phyloP scores from a whole-genome alignment of 805 yeast genomes.

The Saturnispora sekii region DNA sequence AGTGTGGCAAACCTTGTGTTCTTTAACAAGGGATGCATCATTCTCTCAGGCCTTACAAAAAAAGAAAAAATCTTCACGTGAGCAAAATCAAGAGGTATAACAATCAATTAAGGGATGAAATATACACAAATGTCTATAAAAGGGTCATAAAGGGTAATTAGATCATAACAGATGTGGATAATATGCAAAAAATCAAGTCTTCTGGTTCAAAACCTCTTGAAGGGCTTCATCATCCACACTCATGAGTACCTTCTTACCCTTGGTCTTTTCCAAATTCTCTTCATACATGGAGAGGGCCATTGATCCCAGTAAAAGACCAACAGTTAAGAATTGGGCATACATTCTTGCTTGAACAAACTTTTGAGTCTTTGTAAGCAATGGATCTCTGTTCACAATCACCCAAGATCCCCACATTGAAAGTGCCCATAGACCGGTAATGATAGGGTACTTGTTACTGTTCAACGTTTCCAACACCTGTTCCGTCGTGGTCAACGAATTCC shows the following conservation, averaged over 20 bases:
- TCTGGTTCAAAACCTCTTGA: conserved; percentile 12
- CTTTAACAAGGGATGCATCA: conserved; percentile 7
- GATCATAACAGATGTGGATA: not conserved
- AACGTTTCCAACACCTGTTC: conserved; percentile 43
- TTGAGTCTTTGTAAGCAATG: conserved; percentile 64
- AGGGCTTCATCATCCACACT: conserved; percentile 10
- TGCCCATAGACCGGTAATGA: conserved; percentile 70
- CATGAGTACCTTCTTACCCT: conserved; percentile 7
- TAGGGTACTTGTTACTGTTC: conserved; percentile 50
- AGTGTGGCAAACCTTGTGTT: conserved; percentile 6
- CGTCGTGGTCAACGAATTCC: conserved; percentile 38
- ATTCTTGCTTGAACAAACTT: conserved; percentile 83
- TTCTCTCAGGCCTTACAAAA: not conserved
- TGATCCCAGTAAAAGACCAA: conserved; percentile 57
- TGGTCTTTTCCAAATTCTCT: conserved; percentile 29
- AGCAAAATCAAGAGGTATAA: too few relatives aligned
- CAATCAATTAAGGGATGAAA: too few relatives aligned
- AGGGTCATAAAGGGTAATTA: not conserved
- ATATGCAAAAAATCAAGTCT: conserved; percentile 1
- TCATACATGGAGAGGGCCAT: conserved; percentile 59
- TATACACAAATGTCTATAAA: too few relatives aligned
- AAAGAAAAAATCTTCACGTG: not conserved
- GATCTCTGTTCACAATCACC: conserved; percentile 62
- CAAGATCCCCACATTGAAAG: conserved; percentile 75
- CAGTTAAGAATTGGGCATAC: conserved; percentile 81